Evolutionary conservation across 768 basidiomycete species (phyloP), one percentile per base, ranked within the genome.

Genomic region (Hortiboletus campestris): DNA sequence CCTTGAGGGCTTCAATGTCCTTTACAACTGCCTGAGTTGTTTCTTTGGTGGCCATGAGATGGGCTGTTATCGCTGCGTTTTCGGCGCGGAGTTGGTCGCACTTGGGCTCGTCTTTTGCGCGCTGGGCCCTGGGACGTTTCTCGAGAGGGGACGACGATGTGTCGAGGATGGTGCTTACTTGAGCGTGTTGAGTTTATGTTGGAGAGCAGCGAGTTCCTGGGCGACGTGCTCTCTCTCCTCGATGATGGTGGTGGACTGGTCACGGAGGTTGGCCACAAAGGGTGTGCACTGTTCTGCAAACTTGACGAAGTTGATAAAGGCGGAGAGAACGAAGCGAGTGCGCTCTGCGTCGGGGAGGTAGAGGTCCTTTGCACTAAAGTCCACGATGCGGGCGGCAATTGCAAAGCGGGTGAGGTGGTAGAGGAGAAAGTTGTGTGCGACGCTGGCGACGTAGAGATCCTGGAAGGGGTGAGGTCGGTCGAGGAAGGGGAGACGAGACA

Each of bases 241-340:
- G 46, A 83, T 74, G 28, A 88, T 64, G 13, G 77, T 70, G 17
- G 83, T 72, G 12, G 85, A 86, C 55, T 79, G 76, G 13, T 84
- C 81, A 41, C 84, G 80, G 25, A 94, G 72, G n/a, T 80, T 77
- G 52, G 76, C 76, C 17, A 88, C 76, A 56, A 88, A 85, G 3
- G 78, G 70, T 39, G 81, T 77, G 62, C 84, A 85, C 61, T 91
- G 88, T 61, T 86, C 89, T 14, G 85, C 86, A 70, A 94, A 96
- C 71, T 91, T 92, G 71, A 93, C 83, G 69, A 95, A 92, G 73
- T 97, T 97, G 76, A 95, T 91, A 62, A 96, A 89, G 3, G 89
- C 92, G 35, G 91, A 91, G 59, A 97, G 81, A 39, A 89, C 76
- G 49, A 81, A 78, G 29, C 87, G 79, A 0, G 92, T 90, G 29